Evolutionary conservation across 108 stramenopile species (phyloP), one percentile per base, ranked within the genome.

Genomic region (Nitzschia sp.): DNA sequence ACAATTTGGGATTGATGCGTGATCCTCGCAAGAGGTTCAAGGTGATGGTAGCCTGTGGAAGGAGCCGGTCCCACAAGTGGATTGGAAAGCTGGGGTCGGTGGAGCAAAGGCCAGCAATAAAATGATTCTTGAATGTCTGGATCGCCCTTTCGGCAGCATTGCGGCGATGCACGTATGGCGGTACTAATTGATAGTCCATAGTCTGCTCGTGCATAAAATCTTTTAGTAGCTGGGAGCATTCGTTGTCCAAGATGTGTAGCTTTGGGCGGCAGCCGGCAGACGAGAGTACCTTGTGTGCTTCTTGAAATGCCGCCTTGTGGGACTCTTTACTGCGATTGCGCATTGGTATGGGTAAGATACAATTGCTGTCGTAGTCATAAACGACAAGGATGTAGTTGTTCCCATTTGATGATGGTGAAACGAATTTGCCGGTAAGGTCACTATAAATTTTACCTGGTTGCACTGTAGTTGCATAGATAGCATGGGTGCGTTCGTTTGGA

Each of bases 1-100:
- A 86, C 13, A 62, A 48, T 11, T 38, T 31, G 32, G 76, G 78
- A 57, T 86, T 72, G 36, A 73, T 54, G 26, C 76, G 66, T 18
- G 61, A 77, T 2, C 26, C 38, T 1, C 78, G 78, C 5, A 79
- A 27, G 45, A 85, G 61, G 23, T 85, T 82, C 13, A 85, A 53
- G 5, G 78, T 70, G 51, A 69, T 46, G 6, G 58, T 51, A 27
- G 66, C 66, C 46, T 78, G 77, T 11, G 72, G 72, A 8, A 74
- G 58, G 33, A 78, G 32, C 33, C 35, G 45, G 49, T 65, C 53
- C 77, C 77, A 78, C n/a, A n/a, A n/a, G n/a, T n/a, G n/a, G n/a
- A n/a, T n/a, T n/a, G n/a, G n/a, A n/a, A n/a, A n/a, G n/a, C n/a
- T n/a, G n/a, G n/a, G n/a, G n/a, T n/a, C n/a, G n/a, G n/a, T n/a